Conservation (phyloP, 2,329 filamentous ascomycete genomes). For the Trichoderma koningiopsis region DNA sequence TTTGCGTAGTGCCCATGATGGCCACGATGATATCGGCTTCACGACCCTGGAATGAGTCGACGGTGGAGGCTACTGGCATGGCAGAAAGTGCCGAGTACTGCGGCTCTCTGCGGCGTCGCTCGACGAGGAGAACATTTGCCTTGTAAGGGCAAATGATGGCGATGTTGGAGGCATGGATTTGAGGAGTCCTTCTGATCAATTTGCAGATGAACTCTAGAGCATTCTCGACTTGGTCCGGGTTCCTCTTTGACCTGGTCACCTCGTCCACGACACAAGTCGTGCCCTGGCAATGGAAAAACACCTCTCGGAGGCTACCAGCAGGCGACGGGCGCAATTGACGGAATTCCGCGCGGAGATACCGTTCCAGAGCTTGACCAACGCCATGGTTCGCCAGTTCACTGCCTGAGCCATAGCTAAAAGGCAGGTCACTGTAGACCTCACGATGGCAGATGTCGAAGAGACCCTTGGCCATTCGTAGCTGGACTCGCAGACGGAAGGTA, state of each 20-base stretch:
- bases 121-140: conserved; percentile 28
- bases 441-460: conserved; percentile 29
- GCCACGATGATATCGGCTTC: conserved; percentile 31
- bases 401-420: conserved; percentile 19
- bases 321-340: not conserved
- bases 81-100: conserved; percentile 22
- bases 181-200: conserved; percentile 16
- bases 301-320: not conserved
- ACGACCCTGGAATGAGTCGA: conserved; percentile 32
- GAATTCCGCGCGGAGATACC: not conserved
- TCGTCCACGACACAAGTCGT: not conserved
- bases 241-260: conserved; percentile 21
- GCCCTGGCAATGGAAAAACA: conserved; percentile 30
- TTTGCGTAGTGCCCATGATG: conserved; percentile 28
- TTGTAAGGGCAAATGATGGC: conserved; percentile 29
- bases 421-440: conserved; percentile 26
- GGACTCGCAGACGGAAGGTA: conserved; percentile 27
- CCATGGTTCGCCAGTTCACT: not conserved
- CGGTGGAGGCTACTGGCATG: conserved; percentile 25
- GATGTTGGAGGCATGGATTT: conserved; percentile 22
- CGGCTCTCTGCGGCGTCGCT: conserved; percentile 3
- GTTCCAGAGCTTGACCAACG: conserved; percentile 3
- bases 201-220: conserved; percentile 29
- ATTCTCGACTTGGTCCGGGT: conserved; percentile 28
- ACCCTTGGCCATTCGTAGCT: conserved; percentile 31